Conservation (phyloP, 1,284 basidiomycete genomes). For the Cystobasidium slooffiae region DNA sequence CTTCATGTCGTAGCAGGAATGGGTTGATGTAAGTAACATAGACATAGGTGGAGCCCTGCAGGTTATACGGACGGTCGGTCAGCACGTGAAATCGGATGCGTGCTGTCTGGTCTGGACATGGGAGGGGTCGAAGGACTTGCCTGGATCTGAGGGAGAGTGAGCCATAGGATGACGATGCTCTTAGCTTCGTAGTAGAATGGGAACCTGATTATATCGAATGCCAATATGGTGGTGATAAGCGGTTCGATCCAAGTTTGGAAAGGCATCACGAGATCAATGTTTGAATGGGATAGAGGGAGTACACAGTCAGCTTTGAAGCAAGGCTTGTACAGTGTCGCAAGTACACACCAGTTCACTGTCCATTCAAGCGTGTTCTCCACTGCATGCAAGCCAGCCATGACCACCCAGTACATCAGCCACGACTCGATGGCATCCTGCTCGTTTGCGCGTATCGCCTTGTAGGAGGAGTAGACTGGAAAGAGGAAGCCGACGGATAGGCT, state of each 20-base stretch:
- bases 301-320: not conserved
- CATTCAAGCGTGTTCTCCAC: constrained; percentile 79
- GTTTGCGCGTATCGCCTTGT: constrained; percentile 78
- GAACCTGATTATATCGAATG: constrained; percentile 64
- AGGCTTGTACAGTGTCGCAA: too few species aligned
- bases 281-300: not conserved
- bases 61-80: not conserved
- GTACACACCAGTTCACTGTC: constrained; percentile 72
- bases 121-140: constrained; percentile 37
- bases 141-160: constrained; percentile 82
- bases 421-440: constrained; percentile 68
- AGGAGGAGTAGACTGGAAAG: constrained; percentile 82
- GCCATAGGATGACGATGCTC: constrained; percentile 81
- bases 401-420: constrained; percentile 90
- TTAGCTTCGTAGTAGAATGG: constrained; percentile 85
- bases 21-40: constrained; percentile 77
- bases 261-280: not conserved
- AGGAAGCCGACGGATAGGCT: constrained; percentile 64
- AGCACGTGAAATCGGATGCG: not conserved
- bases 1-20: constrained; percentile 75
- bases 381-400: constrained; percentile 74
- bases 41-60: constrained; percentile 73
- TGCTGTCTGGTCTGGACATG: not conserved
- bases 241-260: not conserved
- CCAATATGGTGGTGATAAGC: not conserved